A percentile compares a stretch with the other conserved stretches of the same genome.
These are phyloP conservation scores for Brachypodium distachyon DNA, from an alignment of 202 grass and related monocot genomes.

Conservation along the genomic window DNA sequence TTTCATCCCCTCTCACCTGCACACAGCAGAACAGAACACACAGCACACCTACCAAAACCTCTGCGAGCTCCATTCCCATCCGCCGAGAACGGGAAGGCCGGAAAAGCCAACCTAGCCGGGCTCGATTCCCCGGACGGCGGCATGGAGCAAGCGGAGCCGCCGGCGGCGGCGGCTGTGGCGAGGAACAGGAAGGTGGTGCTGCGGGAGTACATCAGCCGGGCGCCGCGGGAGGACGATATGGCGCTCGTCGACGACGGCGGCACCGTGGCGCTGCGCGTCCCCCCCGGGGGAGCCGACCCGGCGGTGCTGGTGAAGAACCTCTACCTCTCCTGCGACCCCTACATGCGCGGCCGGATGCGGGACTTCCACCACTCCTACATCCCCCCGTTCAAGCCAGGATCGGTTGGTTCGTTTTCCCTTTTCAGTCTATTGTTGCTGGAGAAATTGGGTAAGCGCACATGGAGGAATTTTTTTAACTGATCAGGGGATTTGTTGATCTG, in stretches of 20 bases:
- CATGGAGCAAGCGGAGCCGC: conserved; percentile 10
- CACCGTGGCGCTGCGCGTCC: conserved; percentile 27
- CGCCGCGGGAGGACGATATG: conserved; percentile 74
- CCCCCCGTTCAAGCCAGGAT: conserved; percentile 71
- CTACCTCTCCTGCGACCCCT: conserved; percentile 91
- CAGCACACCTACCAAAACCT: background rate
- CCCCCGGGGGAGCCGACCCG: conserved; percentile 18
- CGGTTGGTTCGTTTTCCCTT: conserved; percentile 1
- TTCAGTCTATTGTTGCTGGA: background rate
- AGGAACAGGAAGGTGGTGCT: conserved; percentile 70
- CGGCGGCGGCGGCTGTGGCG: conserved; percentile 28
- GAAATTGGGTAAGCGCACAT: background rate
- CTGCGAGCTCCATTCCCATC: background rate
- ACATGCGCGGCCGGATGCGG: conserved; percentile 69
- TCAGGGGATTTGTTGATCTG: background rate
- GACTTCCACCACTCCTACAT: conserved; percentile 61
- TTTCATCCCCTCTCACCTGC: background rate
- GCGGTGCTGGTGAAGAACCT: conserved; percentile 70
- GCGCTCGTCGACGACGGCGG: conserved; percentile 47
- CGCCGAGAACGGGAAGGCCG: background rate
- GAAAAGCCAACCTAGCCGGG: background rate
- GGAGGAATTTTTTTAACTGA: background rate
- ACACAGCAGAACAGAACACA: no score
- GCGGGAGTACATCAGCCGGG: conserved; percentile 50
- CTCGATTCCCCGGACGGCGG: background rate